Conservation (phyloP, 352 stramenopile species). For the Phytophthora citricola region DNA sequence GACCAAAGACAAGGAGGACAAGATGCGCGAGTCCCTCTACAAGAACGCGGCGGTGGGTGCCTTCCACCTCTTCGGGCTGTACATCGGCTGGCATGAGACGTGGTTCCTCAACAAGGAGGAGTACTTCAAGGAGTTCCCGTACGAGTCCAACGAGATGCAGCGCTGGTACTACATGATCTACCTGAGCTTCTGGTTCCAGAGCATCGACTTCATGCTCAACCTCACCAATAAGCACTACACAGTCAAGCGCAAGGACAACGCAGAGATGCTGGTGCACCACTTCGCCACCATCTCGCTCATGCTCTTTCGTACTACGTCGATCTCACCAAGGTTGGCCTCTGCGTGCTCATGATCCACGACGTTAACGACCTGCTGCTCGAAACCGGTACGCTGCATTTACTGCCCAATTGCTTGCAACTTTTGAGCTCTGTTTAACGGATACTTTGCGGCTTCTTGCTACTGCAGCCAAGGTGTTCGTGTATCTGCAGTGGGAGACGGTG, state of each 20-base stretch:
- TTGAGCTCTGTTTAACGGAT: conserved; percentile 10
- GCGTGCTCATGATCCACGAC: conserved; percentile 87
- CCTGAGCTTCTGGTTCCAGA: conserved; percentile 83
- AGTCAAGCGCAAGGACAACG: conserved; percentile 86
- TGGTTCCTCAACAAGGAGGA: conserved; percentile 80
- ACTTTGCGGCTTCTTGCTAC: conserved; percentile 5
- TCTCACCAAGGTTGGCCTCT: conserved; percentile 73
- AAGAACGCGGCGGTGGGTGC: conserved; percentile 79
- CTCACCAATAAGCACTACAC: conserved; percentile 83
- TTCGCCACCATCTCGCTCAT: conserved; percentile 81
- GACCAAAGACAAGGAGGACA: conserved; percentile 71
- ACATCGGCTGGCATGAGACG: conserved; percentile 64
- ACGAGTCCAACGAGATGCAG: conserved; percentile 49
- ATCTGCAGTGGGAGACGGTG: conserved; percentile 69
- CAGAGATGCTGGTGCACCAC: conserved; percentile 85
- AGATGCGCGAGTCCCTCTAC: conserved; percentile 86
- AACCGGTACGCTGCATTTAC: conserved; percentile 23
- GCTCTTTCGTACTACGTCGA: conserved; percentile 77
- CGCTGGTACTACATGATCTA: conserved; percentile 91
- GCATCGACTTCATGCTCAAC: conserved; percentile 87
- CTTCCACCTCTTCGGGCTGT: conserved; percentile 67
- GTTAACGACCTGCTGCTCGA: conserved; percentile 79
- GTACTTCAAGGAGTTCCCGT: conserved; percentile 73
- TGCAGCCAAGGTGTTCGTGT: conserved; percentile 82
- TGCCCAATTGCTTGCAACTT: not conserved